Evolutionary conservation across 2,329 filamentous ascomycete species (phyloP).

Genomic region (Metarhizium album): DNA sequence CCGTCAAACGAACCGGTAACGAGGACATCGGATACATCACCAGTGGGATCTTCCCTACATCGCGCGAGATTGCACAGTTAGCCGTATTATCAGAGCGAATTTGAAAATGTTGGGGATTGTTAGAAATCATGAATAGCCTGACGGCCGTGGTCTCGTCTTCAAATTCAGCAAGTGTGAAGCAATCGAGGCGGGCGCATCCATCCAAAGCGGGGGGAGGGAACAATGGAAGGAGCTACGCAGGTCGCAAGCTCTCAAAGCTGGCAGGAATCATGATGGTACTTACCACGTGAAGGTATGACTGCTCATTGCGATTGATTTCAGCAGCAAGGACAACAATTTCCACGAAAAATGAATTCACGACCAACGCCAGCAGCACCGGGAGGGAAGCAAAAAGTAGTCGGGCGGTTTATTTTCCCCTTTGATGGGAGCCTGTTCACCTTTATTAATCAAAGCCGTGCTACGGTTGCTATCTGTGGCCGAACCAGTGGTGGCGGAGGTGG

Average conservation of each 20-base stretch:
- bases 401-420: not conserved
- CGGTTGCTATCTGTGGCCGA: too few species aligned
- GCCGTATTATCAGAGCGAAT: not conserved
- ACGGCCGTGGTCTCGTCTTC: not conserved
- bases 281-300: constrained; percentile 63
- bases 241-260: not conserved
- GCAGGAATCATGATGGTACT: constrained; percentile 18
- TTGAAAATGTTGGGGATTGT: not conserved
- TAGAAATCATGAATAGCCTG: not conserved
- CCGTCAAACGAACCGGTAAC: constrained; percentile 94
- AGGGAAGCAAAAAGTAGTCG: not conserved
- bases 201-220: not conserved
- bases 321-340: not conserved
- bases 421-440: constrained; percentile 1
- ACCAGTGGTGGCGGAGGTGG: not conserved
- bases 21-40: constrained; percentile 56
- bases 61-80: constrained; percentile 3
- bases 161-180: not conserved
- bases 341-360: not conserved
- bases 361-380: not conserved
- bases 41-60: constrained; percentile 68
- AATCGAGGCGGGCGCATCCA: not conserved
- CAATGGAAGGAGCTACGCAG: not conserved
- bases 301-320: constrained; percentile 36
- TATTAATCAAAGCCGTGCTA: not conserved